Base-by-base conservation (phyloP, 1,284 basidiomycete genomes). In the Mycena sp. region DNA sequence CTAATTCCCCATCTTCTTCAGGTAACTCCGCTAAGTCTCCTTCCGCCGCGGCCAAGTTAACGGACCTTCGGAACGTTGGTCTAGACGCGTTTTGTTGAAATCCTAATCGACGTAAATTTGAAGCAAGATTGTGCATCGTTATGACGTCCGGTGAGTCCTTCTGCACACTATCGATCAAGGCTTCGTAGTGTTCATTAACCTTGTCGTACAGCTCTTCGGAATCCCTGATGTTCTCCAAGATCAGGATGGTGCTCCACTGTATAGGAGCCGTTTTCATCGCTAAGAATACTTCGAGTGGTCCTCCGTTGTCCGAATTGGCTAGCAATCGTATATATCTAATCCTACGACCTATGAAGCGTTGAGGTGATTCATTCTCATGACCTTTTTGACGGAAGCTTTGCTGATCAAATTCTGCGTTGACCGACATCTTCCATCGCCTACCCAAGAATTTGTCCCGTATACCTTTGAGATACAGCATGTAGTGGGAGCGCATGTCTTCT, bases 341-440 rank as follows among this genome's bases (percentile, higher is more conserved):
- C 22, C 50, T 5, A 3, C 50, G 50, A 7, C 50, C 50, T 22
- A 52, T 7, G 50, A 52, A 52, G 39, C 37, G 1, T 7, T 62
- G 63, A 1, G 72, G 72, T 0, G 20, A 38, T 14, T 71, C 72
- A 0, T 62, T 50, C n/a, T 67, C 69, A 48, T 64, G 69, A 2
- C 69, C 72, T 30, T 34, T 13, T 30, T 73, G 72, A 0, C 66
- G 9, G 62, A 73, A 73, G 0, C 38, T 5, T 9, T 72, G 72
- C 0, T 13, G 2, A 18, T 73, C 56, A 18, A 67, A 68, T 3
- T 68, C 18, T 3, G 38, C 1, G 4, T 71, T 70, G 50, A 69
- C 67, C 0, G 34, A 9, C 1, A 59, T n/a, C 1, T 56, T n/a
- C 72, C 72, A 73, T 18, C 37, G 22, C 30, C 41, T 37, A 1